These are phyloP conservation scores for Monocercomonoides exilis DNA, from an alignment of 78 protist species.

Conservation along the genomic window DNA sequence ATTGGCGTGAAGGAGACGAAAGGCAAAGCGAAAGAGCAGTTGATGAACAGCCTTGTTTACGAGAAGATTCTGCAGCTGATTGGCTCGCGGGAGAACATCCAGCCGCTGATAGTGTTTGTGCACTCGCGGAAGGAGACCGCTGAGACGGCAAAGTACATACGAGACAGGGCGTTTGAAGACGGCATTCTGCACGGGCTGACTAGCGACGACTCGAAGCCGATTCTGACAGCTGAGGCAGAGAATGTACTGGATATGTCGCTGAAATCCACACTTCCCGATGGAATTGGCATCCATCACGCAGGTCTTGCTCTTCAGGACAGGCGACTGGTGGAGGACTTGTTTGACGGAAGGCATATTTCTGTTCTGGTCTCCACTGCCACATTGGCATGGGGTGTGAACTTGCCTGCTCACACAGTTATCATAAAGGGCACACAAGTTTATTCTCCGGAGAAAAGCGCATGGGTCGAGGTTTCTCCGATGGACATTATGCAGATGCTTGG, in stretches of 20 bases:
- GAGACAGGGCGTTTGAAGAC: conserved; percentile 23
- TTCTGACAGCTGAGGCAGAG: conserved; percentile 54
- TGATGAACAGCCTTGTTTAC: conserved; percentile 84
- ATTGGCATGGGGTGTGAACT: conserved; percentile 99
- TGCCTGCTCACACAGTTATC: conserved; percentile 98
- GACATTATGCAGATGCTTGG: conserved; percentile 98
- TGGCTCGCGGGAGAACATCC: conserved; percentile 45
- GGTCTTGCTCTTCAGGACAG: conserved; percentile 75
- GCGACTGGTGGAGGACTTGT: conserved; percentile 21
- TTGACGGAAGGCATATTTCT: conserved; percentile 52
- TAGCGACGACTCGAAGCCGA: conserved; percentile 38
- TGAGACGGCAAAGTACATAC: conserved; percentile 62
- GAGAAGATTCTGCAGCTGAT: conserved; percentile 56
- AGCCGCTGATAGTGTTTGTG: conserved; percentile 88
- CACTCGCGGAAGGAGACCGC: conserved; percentile 95
- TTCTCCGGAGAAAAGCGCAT: conserved; percentile 78
- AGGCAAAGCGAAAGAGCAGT: conserved; percentile 62
- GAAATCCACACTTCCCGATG: conserved; percentile 70
- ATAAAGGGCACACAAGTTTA: conserved; percentile 96
- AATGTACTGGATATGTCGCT: background rate
- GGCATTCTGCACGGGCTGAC: conserved; percentile 49
- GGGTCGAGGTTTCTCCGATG: conserved; percentile 75
- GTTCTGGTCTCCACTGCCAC: conserved; percentile 96
- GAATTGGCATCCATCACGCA: conserved; percentile 97
- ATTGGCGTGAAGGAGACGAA: conserved; percentile 83